Conservation (phyloP, 257 asterid genomes). For the Scutellaria minor region DNA sequence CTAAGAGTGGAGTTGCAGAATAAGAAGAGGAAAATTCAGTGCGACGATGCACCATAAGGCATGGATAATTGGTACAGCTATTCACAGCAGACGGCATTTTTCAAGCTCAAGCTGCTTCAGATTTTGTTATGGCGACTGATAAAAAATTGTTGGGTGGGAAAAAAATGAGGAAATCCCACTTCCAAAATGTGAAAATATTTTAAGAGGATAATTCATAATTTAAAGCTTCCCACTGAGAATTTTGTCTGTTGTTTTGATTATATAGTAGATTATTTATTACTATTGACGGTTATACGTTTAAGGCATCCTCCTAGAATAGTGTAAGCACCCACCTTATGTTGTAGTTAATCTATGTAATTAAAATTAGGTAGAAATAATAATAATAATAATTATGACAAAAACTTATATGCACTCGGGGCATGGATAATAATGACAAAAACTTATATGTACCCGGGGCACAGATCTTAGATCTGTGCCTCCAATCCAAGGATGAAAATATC, state of each 20-base stretch:
- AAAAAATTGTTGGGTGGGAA: slow-evolving; percentile 30
- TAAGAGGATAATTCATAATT: slow-evolving; percentile 31
- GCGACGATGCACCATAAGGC: slow-evolving; percentile 37
- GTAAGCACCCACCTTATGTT: too few species aligned
- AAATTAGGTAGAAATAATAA: too few species aligned
- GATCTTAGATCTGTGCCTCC: too few species aligned
- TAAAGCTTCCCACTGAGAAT: slow-evolving; percentile 35
- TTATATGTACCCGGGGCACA: too few species aligned
- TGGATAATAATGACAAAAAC: too few species aligned
- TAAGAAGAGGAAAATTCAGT: slow-evolving; percentile 37
- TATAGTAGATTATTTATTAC: too few species aligned
- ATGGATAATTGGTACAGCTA: slow-evolving; percentile 36
- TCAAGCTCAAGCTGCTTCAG: neutral
- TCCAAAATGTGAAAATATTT: neutral
- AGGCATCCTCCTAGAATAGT: too few species aligned
- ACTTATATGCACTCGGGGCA: too few species aligned
- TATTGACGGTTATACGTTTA: too few species aligned
- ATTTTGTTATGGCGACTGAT: neutral
- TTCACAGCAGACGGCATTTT: slow-evolving; percentile 44
- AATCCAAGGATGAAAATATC: too few species aligned
- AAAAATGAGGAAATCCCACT: slow-evolving; percentile 31
- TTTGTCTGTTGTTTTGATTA: slow-evolving; percentile 13
- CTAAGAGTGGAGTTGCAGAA: slow-evolving; percentile 32
- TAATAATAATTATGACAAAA: too few species aligned
- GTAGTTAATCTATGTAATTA: too few species aligned